A percentile compares a stretch with the other conserved stretches of the same genome.
These are phyloP conservation scores for Smittium mucronatum DNA, from an alignment of 371 early-diverging fungal genomes.

Conservation along the genomic window DNA sequence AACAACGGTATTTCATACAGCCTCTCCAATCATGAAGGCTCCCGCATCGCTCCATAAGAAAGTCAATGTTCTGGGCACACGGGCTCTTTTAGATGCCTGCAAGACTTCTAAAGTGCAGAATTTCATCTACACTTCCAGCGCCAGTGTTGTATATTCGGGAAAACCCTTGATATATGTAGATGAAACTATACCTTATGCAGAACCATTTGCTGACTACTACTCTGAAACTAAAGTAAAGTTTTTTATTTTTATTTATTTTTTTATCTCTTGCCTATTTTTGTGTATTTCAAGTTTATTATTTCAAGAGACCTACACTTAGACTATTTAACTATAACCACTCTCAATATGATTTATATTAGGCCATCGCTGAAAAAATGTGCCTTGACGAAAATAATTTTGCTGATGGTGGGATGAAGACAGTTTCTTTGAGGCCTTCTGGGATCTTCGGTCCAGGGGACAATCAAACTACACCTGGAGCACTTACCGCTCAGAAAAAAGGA, in stretches of 20 bases:
- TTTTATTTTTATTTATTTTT: slow-evolving; percentile 7
- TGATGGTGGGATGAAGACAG: slow-evolving; percentile 47
- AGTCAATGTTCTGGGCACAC: slow-evolving; percentile 84
- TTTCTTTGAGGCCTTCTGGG: slow-evolving; percentile 74
- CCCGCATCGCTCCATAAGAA: slow-evolving; percentile 44
- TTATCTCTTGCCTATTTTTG: slow-evolving; percentile 8
- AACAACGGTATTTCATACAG: slow-evolving; percentile 78
- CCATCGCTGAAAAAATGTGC: slow-evolving; percentile 69
- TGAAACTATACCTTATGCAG: slow-evolving; percentile 60
- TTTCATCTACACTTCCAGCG: slow-evolving; percentile 75
- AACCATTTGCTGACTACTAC: slow-evolving; percentile 70
- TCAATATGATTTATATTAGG: slow-evolving; percentile 25
- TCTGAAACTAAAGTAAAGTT: slow-evolving; percentile 72
- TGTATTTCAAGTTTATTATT: slow-evolving; percentile 13
- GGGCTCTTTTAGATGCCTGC: slow-evolving; percentile 70
- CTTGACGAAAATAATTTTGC: slow-evolving; percentile 55
- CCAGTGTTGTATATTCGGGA: slow-evolving; percentile 79
- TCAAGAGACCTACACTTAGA: not conserved
- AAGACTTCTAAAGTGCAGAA: slow-evolving; percentile 46
- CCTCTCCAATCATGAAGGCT: slow-evolving; percentile 71
- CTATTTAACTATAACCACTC: slow-evolving; percentile 12
- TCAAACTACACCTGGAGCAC: slow-evolving; percentile 62
- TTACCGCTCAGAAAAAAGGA: slow-evolving; percentile 57
- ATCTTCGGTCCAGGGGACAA: slow-evolving; percentile 89
- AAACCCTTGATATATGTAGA: slow-evolving; percentile 57